Evolutionary conservation across 441 rosid species (phyloP).

Genomic region (Flueggea neowawraea): DNA sequence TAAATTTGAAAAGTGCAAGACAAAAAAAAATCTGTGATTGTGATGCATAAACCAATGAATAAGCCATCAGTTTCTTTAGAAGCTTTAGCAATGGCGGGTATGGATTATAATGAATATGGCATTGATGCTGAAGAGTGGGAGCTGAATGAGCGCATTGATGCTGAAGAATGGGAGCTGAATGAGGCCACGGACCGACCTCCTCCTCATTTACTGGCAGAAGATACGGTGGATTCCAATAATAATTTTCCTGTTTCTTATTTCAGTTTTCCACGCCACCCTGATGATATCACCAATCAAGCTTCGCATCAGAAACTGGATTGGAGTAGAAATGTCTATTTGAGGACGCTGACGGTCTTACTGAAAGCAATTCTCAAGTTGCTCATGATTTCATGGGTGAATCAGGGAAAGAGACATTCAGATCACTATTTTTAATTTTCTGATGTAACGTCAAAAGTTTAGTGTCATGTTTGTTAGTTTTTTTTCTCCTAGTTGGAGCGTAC

Average conservation of each 20-base stretch:
- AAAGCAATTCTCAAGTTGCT: background rate
- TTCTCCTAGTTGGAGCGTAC: too few relatives aligned
- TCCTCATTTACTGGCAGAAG: conserved; percentile 23
- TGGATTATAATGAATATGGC: conserved; percentile 21
- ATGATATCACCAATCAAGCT: too few relatives aligned
- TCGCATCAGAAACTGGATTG: too few relatives aligned
- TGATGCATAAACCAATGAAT: background rate
- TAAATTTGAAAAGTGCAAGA: too few relatives aligned
- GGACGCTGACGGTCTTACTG: background rate
- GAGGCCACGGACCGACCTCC: conserved; percentile 15
- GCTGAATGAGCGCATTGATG: too few relatives aligned
- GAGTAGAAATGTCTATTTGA: background rate
- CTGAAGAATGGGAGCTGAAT: conserved; percentile 20
- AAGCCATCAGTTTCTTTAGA: conserved; percentile 17
- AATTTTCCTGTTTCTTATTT: background rate
- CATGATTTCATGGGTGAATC: background rate
- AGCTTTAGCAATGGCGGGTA: conserved; percentile 36
- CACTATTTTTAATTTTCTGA: background rate
- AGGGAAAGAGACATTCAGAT: background rate
- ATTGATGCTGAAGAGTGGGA: too few relatives aligned
- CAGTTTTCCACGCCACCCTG: conserved; percentile 2
- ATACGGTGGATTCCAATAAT: background rate
- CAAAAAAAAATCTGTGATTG: too few relatives aligned
- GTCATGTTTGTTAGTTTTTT: too few relatives aligned
- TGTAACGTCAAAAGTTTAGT: too few relatives aligned